Percentiles rank a stretch among this genome's conserved stretches.
Evolutionary conservation across 148 eudicot genomes (phyloP).

Genomic region (Talinum fruticosum): DNA sequence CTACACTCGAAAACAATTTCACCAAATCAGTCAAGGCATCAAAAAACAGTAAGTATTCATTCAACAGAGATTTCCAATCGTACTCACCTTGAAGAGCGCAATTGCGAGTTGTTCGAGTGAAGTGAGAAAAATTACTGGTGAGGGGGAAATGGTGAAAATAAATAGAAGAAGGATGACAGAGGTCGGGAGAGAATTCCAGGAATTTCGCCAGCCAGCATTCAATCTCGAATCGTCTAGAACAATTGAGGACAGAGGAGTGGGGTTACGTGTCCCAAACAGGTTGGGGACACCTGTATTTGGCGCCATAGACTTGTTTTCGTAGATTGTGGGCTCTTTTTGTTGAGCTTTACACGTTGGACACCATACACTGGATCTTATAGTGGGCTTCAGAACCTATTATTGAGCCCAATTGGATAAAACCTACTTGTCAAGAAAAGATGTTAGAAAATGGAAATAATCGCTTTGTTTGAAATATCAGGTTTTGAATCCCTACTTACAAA

Average conservation of each 20-base stretch:
- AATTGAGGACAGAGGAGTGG: not conserved
- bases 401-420: no score
- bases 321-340: no score
- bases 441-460: no score
- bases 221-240: constrained; percentile 13
- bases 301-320: not conserved
- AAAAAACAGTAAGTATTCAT: no score
- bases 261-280: not conserved
- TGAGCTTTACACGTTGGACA: no score
- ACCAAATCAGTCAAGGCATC: not conserved
- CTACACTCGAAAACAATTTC: not conserved
- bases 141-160: not conserved
- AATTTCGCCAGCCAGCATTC: not conserved
- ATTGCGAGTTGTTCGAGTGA: not conserved
- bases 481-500: no score
- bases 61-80: no score
- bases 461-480: no score
- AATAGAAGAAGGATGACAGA: not conserved
- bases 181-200: not conserved
- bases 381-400: no score
- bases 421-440: no score
- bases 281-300: not conserved
- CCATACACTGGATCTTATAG: no score
- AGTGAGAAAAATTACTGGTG: not conserved
- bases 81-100: not conserved